Evolutionary conservation across 495 filamentous ascomycete genomes (phyloP), one percentile per base, ranked within the genome.

Genomic region (Neurospora tetraspora): DNA sequence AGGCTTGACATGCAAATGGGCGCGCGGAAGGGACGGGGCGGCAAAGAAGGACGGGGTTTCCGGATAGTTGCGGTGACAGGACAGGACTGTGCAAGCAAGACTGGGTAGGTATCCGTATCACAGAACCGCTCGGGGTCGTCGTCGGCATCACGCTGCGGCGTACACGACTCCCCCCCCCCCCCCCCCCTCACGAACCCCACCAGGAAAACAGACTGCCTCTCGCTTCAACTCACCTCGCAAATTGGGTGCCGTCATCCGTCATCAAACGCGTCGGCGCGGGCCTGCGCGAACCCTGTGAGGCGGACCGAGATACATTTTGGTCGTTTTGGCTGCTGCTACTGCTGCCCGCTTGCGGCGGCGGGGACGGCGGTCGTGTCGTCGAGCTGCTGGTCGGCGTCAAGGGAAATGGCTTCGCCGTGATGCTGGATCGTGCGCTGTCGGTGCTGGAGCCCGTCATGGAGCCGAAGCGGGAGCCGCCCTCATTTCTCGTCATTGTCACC

Each of bases 391-490:
- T 87, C 70, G 88, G 79, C 74, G 77, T 81, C 77, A 78, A 81
- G 76, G 83, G 80, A 71, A 82, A 69, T 70, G 82, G 85, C 78
- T 85, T 88, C 73, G 89, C 81, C 69, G 89, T 91, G 73, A 87
- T 84, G 77, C 79, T 86, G 70, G 88, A 90, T 70, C 85, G 83
- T 77, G 84, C 87, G 80, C 87, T 89, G 78, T 87, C 85, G 73
- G 84, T 86, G 81, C 85, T 86, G 65, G 88, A 86, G 85, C 88
- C 88, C 82, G 87, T 88, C 78, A 83, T 84, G 76, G 89, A 89
- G 82, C 87, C 89, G 84, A 88, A 86, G 78, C 88, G 86, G 75
- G 78, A 82, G 69, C 74, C 79, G 71, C 83, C 83, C 77, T 89
- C 87, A 80, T 87, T 84, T 78, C 86, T 85, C 77, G 87, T 86